Evolutionary conservation across 768 basidiomycete species (phyloP).

Genomic region (Lactarius akahatsu): DNA sequence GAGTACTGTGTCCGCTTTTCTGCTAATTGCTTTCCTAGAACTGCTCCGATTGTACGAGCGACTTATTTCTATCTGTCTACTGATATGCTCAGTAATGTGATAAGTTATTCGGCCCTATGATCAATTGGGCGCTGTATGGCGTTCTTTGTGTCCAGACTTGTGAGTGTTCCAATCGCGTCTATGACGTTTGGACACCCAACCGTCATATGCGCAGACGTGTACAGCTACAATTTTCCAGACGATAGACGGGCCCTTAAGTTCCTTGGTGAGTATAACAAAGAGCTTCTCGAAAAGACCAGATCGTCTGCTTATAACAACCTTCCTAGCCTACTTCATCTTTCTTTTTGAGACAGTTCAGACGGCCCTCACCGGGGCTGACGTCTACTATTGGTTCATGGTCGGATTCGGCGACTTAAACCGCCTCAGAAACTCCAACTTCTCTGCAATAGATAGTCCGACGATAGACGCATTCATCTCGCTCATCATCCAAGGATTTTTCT

Average conservation of each 20-base stretch:
- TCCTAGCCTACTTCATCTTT: constrained; percentile 15
- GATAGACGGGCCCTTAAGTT: constrained; percentile 8
- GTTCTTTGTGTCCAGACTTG: constrained; percentile 9
- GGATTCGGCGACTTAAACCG: constrained; percentile 9
- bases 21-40: constrained; percentile 5
- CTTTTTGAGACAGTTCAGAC: constrained; percentile 19
- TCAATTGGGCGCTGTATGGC: constrained; percentile 2
- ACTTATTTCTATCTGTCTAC: neutral
- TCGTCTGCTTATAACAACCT: neutral
- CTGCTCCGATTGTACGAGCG: constrained; percentile 15
- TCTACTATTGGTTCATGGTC: constrained; percentile 24
- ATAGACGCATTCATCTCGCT: constrained; percentile 16
- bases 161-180: neutral
- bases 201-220: constrained; percentile 11
- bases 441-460: constrained; percentile 13
- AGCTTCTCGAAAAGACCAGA: neutral
- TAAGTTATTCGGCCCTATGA: constrained; percentile 5
- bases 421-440: constrained; percentile 5
- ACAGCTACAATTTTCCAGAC: constrained; percentile 21
- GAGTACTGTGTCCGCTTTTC: neutral
- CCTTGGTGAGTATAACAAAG: neutral
- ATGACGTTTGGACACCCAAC: neutral
- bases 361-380: constrained; percentile 11
- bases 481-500: constrained; percentile 18
- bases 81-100: neutral